phyloP scores from a whole-genome alignment of 2,329 filamentous ascomycete genomes.

The Colletotrichum theobromicola region DNA sequence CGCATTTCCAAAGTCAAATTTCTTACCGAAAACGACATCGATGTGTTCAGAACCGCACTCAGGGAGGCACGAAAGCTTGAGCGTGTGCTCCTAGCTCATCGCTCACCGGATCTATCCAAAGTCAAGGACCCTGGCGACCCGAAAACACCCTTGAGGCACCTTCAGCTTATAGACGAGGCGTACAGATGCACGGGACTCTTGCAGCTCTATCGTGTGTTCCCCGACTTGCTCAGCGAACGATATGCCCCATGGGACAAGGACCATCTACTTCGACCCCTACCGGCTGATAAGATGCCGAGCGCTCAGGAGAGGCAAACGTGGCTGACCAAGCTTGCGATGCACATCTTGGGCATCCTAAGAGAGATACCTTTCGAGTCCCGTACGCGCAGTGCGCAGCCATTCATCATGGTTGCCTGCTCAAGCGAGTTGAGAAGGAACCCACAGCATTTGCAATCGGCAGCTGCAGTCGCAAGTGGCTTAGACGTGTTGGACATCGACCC shows the following conservation, averaged over 20 bases:
- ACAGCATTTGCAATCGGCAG: not conserved
- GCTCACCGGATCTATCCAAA: conserved; percentile 1
- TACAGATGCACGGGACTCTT: conserved; percentile 22
- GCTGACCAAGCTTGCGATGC: conserved; percentile 23
- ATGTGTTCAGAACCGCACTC: conserved; percentile 15
- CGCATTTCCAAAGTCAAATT: conserved; percentile 22
- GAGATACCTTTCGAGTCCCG: conserved; percentile 18
- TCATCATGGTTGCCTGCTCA: conserved; percentile 21
- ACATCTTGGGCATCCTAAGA: conserved; percentile 19
- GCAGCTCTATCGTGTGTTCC: conserved; percentile 27
- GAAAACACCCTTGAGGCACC: conserved; percentile 19
- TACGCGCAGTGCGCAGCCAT: conserved; percentile 12
- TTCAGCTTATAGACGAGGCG: conserved; percentile 24
- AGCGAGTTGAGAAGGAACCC: conserved; percentile 17
- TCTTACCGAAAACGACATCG: conserved; percentile 22
- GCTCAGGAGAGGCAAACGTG: conserved; percentile 18
- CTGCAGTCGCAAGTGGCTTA: accelerated
- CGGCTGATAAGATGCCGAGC: not conserved
- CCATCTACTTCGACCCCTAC: not conserved
- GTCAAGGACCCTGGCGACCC: conserved; percentile 22
- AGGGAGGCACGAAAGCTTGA: conserved; percentile 23
- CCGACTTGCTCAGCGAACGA: conserved; percentile 24
- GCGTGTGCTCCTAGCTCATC: conserved; percentile 3
- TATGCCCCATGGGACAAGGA: conserved; percentile 21
- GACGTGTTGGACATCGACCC: not conserved